A percentile compares a stretch with the other conserved stretches of the same genome.
phyloP scores from a whole-genome alignment of 1,139 yeast genomes.

The Pichia sp. region DNA sequence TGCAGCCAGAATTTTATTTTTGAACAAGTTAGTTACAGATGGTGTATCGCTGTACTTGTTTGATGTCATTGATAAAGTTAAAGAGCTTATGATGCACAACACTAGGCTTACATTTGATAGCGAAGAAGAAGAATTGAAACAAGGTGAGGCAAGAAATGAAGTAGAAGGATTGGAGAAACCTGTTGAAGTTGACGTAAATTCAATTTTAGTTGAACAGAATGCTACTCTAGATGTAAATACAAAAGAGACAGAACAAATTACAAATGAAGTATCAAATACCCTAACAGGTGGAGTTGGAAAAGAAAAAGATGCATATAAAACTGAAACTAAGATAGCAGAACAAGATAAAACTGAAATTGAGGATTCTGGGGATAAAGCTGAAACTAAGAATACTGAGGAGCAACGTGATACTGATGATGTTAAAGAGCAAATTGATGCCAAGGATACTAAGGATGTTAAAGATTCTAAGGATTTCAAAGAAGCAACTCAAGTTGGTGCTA shows the following conservation, averaged over 20 bases:
- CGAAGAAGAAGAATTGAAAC: constrained; percentile 11
- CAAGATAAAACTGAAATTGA: background rate
- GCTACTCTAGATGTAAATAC: background rate
- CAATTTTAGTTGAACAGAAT: background rate
- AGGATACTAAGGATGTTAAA: no score
- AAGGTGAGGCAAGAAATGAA: background rate
- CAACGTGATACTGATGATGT: no score
- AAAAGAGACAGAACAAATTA: background rate
- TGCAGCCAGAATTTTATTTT: constrained; percentile 13
- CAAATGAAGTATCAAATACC: background rate
- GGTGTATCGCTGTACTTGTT: constrained; percentile 18
- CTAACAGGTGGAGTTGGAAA: background rate
- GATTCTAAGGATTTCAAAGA: no score
- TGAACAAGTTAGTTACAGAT: constrained; percentile 22
- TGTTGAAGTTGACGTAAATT: background rate
- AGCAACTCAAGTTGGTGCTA: no score
- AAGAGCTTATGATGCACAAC: constrained; percentile 4
- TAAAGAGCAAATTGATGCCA: no score
- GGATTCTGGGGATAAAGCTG: background rate
- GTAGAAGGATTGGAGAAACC: background rate
- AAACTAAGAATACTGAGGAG: no score
- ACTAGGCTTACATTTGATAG: constrained; percentile 8
- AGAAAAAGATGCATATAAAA: background rate
- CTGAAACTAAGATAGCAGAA: background rate
- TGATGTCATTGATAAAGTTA: constrained; percentile 13